Base-by-base conservation (phyloP, 75 land plant genomes). In the Larix kaempferi region DNA sequence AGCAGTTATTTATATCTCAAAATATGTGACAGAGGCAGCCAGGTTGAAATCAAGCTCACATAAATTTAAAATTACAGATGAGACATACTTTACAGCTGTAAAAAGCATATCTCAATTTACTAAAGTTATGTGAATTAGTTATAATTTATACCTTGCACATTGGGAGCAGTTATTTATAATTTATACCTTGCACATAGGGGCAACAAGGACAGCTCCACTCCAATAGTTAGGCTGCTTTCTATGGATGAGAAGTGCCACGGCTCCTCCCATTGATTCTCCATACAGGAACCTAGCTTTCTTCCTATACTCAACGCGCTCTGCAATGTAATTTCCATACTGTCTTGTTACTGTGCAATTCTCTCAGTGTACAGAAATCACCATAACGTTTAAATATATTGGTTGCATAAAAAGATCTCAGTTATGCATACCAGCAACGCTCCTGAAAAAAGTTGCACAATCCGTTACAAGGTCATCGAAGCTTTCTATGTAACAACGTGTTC, bases 381-480 rank as follows among this genome's bases (percentile, higher is more conserved):
- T 41, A 41, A 41, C 0, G 5, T 41, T 41, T 41, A 41, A 41
- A 41, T 41, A 41, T 41, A 41, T 41, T 41, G 49, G 6, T 5
- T 41, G 6, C 49, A 41, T 5, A 41, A 41, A 5, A 41, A 5
- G 0, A 41, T 41, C 6, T 6, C 49, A 41, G 5, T 41, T 7
- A 67, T 21, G 33, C 6, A 37, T 67, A 93, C 93, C 93, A 44
- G 81, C 76, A 27, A 93, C 74, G 13, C n/a, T 79, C 0, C 71
- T 72, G 78, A 86, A 93, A 77, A 81, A 78, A 62, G 79, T 56
- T 26, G 79, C 60, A 67, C 85, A 91, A 62, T 91, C 94, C 4
- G 80, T 44, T 21, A 91, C 90, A 14, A 93, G 60, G 19, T 82
- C 55, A 37, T 84, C 85, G 58, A 93, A 91, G 26, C 61, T 71